Evolutionary conservation across 169 alveolate genomes (phyloP).

Genomic region (Eimeria falciformis): DNA sequence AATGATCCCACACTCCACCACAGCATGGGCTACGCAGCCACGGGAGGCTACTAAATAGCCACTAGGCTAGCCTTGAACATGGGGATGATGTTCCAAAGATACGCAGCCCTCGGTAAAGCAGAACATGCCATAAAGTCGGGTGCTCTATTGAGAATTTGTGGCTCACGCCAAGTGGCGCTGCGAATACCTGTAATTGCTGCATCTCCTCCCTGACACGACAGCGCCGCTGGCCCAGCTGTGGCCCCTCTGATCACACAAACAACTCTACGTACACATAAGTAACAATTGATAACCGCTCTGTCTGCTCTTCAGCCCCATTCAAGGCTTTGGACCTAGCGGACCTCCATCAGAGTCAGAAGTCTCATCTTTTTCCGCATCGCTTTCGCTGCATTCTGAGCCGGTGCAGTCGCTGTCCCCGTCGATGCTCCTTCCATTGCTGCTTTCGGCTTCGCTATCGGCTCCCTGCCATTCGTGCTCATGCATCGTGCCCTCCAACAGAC

Average conservation of each 20-base stretch:
- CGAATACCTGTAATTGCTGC: constrained; percentile 32
- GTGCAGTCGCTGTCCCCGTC: constrained; percentile 38
- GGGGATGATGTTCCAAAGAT: not conserved
- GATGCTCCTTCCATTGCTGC: constrained; percentile 64
- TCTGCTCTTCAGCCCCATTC: not conserved
- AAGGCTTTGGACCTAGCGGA: not conserved
- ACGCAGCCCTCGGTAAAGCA: not conserved
- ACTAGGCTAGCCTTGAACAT: too few species aligned
- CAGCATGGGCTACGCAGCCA: not conserved
- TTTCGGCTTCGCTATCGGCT: constrained; percentile 79
- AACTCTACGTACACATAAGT: not conserved
- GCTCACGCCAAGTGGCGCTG: not conserved
- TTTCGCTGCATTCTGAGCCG: constrained; percentile 30
- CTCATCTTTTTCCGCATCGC: constrained; percentile 4
- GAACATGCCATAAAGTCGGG: too few species aligned
- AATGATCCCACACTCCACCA: too few species aligned
- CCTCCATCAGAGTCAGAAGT: constrained; percentile 50
- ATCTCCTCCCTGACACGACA: constrained; percentile 50
- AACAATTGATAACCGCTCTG: not conserved
- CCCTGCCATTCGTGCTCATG: constrained; percentile 81
- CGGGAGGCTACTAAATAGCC: not conserved
- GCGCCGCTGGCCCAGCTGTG: constrained; percentile 9
- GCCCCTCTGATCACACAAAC: constrained; percentile 6
- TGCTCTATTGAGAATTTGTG: not conserved
- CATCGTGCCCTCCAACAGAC: constrained; percentile 83